Percentiles rank a stretch among this genome's conserved stretches.
These are phyloP conservation scores for Austropuccinia psidii DNA, from an alignment of 1,284 basidiomycete genomes.

Conservation along the genomic window DNA sequence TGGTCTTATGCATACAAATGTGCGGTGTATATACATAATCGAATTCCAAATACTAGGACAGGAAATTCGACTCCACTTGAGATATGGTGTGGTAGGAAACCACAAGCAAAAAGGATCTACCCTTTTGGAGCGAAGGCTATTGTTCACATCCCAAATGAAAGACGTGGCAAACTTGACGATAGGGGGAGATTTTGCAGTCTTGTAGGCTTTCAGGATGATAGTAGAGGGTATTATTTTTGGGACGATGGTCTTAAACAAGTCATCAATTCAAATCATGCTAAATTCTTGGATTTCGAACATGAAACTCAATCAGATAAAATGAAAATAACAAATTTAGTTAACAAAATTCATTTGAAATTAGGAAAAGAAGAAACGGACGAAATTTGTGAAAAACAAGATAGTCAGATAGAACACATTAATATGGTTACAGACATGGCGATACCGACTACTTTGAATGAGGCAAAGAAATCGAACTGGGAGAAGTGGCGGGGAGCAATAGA, in stretches of 20 bases:
- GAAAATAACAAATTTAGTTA: too few species aligned
- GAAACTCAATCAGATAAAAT: too few species aligned
- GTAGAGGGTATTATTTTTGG: background rate
- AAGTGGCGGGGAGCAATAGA: background rate
- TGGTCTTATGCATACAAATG: background rate
- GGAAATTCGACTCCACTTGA: background rate
- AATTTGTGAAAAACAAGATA: background rate
- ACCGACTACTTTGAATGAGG: background rate
- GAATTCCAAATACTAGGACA: background rate
- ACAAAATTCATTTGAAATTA: background rate
- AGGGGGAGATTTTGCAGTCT: background rate
- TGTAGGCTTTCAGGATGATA: background rate
- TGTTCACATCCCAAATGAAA: constrained; percentile 1
- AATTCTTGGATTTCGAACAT: background rate
- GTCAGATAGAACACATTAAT: background rate
- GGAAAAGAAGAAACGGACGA: background rate
- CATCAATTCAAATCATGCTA: background rate
- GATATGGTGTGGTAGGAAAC: background rate
- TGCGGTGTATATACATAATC: background rate
- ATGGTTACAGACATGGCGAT: background rate
- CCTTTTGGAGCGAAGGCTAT: background rate
- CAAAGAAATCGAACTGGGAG: background rate
- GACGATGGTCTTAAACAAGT: background rate
- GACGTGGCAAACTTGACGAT: background rate
- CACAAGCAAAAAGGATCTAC: background rate